A percentile compares a stretch with the other conserved stretches of the same genome.
Conservation (phyloP, 129 eudicot species). For the Centella asiatica region DNA sequence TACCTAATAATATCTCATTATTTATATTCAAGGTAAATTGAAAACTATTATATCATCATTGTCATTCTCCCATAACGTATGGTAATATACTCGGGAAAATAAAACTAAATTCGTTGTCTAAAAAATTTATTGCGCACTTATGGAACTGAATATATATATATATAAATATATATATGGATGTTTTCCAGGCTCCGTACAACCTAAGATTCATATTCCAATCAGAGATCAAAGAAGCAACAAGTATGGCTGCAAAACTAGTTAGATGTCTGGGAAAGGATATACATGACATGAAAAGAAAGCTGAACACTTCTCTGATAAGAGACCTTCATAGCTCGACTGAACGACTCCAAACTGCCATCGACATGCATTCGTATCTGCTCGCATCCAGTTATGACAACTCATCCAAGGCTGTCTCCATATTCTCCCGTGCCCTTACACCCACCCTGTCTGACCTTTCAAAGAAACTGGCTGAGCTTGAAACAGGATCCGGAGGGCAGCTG, state of each 20-base stretch:
- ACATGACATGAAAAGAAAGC: constrained; percentile 41
- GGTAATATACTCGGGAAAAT: no score
- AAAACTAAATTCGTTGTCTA: no score
- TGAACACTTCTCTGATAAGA: constrained; percentile 29
- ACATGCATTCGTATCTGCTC: constrained; percentile 42
- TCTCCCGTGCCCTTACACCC: constrained; percentile 23
- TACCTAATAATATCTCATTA: no score
- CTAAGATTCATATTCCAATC: constrained; percentile 39
- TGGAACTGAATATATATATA: no score
- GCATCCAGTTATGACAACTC: constrained; percentile 24
- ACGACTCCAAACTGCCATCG: constrained; percentile 46
- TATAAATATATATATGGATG: not conserved
- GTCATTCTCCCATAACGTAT: no score
- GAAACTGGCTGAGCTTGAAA: constrained; percentile 20
- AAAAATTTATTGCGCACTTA: no score
- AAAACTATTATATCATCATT: no score
- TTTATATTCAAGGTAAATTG: no score
- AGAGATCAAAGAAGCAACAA: constrained; percentile 59
- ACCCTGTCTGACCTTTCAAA: constrained; percentile 22
- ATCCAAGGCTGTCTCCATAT: constrained; percentile 17
- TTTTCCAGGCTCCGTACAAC: constrained; percentile 50
- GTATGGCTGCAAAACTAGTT: constrained; percentile 47
- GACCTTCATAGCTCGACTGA: constrained; percentile 40
- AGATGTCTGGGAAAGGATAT: constrained; percentile 51
- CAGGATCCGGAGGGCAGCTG: constrained; percentile 18